Evolutionary conservation across 495 filamentous ascomycete species (phyloP).

Genomic region (Penicillium mononematosum): DNA sequence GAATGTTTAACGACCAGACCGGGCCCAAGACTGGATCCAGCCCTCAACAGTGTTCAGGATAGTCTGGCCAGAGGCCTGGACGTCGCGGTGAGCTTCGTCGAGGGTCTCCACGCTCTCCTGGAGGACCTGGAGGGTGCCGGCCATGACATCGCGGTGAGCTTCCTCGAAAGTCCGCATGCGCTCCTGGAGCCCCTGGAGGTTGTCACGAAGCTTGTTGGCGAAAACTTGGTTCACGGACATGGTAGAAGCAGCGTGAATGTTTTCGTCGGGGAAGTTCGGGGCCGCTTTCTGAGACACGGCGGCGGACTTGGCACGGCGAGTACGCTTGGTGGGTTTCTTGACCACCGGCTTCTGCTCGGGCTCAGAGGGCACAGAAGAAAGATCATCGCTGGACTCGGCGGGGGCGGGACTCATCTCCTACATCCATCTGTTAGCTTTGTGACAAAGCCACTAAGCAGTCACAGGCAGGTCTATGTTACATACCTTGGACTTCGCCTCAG

Average conservation of each 20-base stretch:
- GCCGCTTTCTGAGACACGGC: not conserved
- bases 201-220: constrained; percentile 15
- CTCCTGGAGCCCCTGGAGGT: constrained; percentile 19
- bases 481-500: not conserved
- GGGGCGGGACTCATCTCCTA: not conserved
- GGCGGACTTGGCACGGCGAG: not conserved
- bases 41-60: constrained; percentile 16
- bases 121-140: constrained; percentile 17
- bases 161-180: constrained; percentile 14
- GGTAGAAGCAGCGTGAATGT: constrained; percentile 6
- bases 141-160: constrained; percentile 9
- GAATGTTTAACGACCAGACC: constrained; percentile 7
- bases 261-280: constrained; percentile 10
- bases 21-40: constrained; percentile 20
- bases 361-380: not conserved
- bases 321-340: not conserved
- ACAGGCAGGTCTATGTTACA: not conserved
- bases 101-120: constrained; percentile 13
- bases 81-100: constrained; percentile 13
- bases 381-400: not conserved
- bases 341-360: not conserved
- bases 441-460: not conserved
- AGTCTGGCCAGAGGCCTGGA: constrained; percentile 14
- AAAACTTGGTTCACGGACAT: constrained; percentile 16
- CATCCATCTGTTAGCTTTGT: not conserved